These are phyloP conservation scores for Pyrenula aspistea DNA, from an alignment of 495 filamentous ascomycete genomes.

Conservation along the genomic window DNA sequence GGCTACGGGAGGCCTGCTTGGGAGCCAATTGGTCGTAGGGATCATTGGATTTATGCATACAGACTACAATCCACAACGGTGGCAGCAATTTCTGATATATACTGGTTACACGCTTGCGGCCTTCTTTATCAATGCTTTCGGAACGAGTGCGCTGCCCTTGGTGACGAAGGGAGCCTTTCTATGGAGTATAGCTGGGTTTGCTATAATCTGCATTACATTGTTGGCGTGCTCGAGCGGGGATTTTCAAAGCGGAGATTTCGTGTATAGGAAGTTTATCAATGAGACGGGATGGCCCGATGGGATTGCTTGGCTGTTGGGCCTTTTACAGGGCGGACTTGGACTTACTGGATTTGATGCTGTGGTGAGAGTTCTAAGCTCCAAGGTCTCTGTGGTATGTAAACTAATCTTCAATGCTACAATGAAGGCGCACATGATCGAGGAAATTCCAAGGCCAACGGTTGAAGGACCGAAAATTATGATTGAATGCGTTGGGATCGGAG, in stretches of 20 bases:
- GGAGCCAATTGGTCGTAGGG: conserved; percentile 47
- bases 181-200: conserved; percentile 57
- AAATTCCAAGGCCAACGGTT: conserved; percentile 57
- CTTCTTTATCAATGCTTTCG: conserved; percentile 56
- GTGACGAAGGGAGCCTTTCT: conserved; percentile 53
- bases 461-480: conserved; percentile 66
- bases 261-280: conserved; percentile 48
- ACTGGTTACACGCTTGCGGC: conserved; percentile 50
- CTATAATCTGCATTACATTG: conserved; percentile 56
- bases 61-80: conserved; percentile 43
- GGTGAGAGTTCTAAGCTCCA: too few species aligned
- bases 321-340: conserved; percentile 49
- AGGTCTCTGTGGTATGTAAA: too few species aligned
- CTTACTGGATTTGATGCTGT: conserved; percentile 42
- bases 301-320: conserved; percentile 50
- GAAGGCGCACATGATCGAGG: conserved; percentile 48
- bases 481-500: conserved; percentile 55
- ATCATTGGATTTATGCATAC: conserved; percentile 51
- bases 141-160: conserved; percentile 46
- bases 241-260: conserved; percentile 47
- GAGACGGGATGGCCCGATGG: conserved; percentile 53
- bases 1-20: conserved; percentile 35
- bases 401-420: too few species aligned
- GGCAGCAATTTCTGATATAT: conserved; percentile 70
- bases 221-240: conserved; percentile 49